Evolutionary conservation across 2,329 filamentous ascomycete genomes (phyloP), one percentile per base, ranked within the genome.

Genomic region (Neonectria faginata): DNA sequence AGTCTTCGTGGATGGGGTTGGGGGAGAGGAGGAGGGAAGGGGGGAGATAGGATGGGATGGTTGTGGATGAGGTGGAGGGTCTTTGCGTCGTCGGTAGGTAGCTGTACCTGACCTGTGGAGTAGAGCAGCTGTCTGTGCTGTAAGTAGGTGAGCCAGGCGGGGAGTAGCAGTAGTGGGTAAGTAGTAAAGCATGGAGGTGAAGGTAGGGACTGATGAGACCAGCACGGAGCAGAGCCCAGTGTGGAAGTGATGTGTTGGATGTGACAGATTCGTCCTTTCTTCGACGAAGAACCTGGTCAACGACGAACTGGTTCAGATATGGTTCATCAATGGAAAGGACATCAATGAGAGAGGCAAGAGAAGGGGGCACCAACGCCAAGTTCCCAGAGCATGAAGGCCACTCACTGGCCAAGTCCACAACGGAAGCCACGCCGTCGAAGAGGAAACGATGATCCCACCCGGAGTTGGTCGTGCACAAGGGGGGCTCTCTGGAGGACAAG

Each of bases 391-490:
- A 20, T 22, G 42, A 54, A 22, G 31, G 12, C 48, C 48, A 44
- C 22, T 25, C 22, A 33, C 29, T 39, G 39, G 18, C 36, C 31
- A 50, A 55, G 55, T 55, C 41, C 51, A 50, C 45, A 27, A 20
- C 33, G 36, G 47, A 62, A 60, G 62, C 62, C 57, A 60, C 62
- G 57, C 62, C 57, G 62, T 58, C 62, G 45, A n/a, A n/a, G 36
- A 61, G 27, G 45, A 62, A 57, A 25, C 62, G 53, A 62, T 55
- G 62, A 65, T 65, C 57, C 57, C 58, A 62, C 58, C 57, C 57
- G 16, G 36, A 42, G 39, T 39, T 39, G 39, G 56, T 45, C 52
- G 41, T 57, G 22, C 56, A 27, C 60, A 63, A 60, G 57, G 57
- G 57, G 57, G n/a, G 27, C 29, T 9, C 8, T 29, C 29, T 29